A percentile compares a stretch with the other conserved stretches of the same genome.
These are phyloP conservation scores for Naganishia kalamii DNA, from an alignment of 768 basidiomycete species.

Conservation along the genomic window DNA sequence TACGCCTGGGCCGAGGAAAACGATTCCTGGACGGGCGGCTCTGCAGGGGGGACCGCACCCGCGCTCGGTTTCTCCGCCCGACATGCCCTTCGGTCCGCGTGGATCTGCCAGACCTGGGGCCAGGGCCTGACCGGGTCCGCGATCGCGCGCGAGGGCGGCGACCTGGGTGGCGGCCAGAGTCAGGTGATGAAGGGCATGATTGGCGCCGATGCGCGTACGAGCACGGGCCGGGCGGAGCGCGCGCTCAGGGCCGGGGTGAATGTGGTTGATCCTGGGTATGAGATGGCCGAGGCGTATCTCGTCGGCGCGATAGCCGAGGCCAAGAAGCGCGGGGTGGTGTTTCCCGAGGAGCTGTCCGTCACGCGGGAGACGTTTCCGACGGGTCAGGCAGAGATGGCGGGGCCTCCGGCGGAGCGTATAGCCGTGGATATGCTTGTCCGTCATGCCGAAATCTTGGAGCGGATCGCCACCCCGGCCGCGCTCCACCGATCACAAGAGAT, in stretches of 20 bases:
- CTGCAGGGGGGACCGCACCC: conserved; percentile 36
- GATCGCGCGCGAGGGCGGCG: conserved; percentile 23
- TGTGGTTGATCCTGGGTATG: conserved; percentile 36
- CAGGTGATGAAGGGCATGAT: conserved; percentile 31
- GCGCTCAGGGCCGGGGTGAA: conserved; percentile 15
- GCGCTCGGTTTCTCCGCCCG: conserved; percentile 37
- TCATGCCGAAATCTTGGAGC: conserved; percentile 42
- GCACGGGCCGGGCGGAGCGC: neutral
- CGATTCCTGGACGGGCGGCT: conserved; percentile 38
- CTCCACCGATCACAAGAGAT: conserved; percentile 35
- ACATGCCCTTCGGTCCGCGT: conserved; percentile 39
- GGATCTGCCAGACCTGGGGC: conserved; percentile 40
- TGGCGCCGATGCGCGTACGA: conserved; percentile 14
- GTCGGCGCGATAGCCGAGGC: conserved; percentile 37
- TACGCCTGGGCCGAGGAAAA: conserved; percentile 40
- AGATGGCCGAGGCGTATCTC: conserved; percentile 40
- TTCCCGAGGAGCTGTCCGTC: conserved; percentile 32
- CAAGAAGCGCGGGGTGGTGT: conserved; percentile 28
- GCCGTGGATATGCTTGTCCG: conserved; percentile 38
- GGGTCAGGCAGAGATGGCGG: neutral
- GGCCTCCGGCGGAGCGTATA: conserved; percentile 28
- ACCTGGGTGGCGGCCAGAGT: conserved; percentile 27
- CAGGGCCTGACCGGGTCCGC: conserved; percentile 27
- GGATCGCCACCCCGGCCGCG: conserved; percentile 32
- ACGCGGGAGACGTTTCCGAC: neutral